Evolutionary conservation across 225 moss, liverwort and hornwort species (phyloP), one percentile per base, ranked within the genome.

Genomic region (Takakia lepidozioides): DNA sequence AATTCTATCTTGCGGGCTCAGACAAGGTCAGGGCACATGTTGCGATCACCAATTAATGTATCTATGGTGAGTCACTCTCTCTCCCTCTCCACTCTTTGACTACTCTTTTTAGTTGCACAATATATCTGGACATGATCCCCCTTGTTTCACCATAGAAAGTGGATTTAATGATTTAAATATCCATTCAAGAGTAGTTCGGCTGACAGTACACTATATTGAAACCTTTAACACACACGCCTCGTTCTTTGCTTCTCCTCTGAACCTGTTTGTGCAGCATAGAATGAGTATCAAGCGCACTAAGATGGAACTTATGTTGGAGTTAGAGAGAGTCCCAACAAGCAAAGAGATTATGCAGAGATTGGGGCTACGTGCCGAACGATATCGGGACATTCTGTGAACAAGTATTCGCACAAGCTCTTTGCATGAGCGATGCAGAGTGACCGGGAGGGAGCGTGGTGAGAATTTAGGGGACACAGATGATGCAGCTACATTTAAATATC

Each of bases 1-100:
- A 98, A 98, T 40, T 98, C 95, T 14, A 91, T 98, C 21, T 47
- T 98, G 8, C 71, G 95, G 54, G 95, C 95, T 10, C 84, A 76
- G 47, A 91, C 95, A 3, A 87, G 87, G 55, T 82, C 85, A 3
- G 95, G 95, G 36, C 86, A 77, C 69, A 75, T 91, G 70, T 61
- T 98, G 20, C 87, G 95, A 2, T 98, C 95, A 25, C 95, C 95
- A 3, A 82, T 84, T 60, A 98, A 98, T 18, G 73, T 98, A 8
- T 75, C 90, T 25, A 57, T 75, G 77, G 93, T 87, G 59, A 39
- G 52, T 55, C 8, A 28, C 4, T 8, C 5, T 25, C 25, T 48
- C 25, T 48, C 48, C 15, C 25, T 8, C 25, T 9, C 14, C 14
- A 48, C 9, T 48, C 9, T 19, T 10, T 10, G 19, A 19, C 1